Evolutionary conservation across 352 stramenopile species (phyloP).

Genomic region (Globisporangium middletonii): DNA sequence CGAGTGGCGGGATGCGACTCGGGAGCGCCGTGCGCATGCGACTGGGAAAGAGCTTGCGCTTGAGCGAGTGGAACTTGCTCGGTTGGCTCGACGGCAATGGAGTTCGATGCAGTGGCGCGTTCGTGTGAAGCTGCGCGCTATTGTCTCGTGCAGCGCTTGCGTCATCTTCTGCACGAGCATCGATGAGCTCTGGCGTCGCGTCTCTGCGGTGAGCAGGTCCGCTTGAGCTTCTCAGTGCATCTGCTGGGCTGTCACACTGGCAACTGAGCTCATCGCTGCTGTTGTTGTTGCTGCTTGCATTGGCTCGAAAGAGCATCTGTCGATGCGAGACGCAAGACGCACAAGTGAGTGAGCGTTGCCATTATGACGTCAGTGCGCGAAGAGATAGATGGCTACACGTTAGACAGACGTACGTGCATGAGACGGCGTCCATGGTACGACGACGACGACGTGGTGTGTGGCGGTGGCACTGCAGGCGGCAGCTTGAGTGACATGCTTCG

Average conservation of each 20-base stretch:
- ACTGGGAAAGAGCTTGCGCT: slow-evolving; percentile 51
- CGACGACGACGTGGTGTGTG: background rate
- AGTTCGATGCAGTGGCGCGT: too few relatives aligned
- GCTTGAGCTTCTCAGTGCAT: too few relatives aligned
- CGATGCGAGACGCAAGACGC: background rate
- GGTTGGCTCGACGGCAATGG: background rate
- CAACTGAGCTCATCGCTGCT: background rate
- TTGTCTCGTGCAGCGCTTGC: background rate
- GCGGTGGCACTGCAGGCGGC: background rate
- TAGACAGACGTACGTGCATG: slow-evolving; percentile 25
- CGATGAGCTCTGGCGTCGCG: background rate
- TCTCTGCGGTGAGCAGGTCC: too few relatives aligned
- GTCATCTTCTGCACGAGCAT: slow-evolving; percentile 1
- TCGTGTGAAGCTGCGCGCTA: background rate
- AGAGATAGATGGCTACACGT: background rate
- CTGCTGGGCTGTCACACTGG: too few relatives aligned
- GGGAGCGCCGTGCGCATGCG: slow-evolving; percentile 36
- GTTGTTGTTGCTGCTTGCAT: slow-evolving; percentile 4
- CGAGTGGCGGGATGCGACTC: slow-evolving; percentile 29
- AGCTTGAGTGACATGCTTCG: slow-evolving; percentile 15
- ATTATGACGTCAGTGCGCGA: too few relatives aligned
- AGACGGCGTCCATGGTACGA: slow-evolving; percentile 27
- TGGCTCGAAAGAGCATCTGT: slow-evolving; percentile 50
- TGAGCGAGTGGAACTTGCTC: slow-evolving; percentile 41
- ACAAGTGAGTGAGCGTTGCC: background rate